A percentile compares a stretch with the other conserved stretches of the same genome.
phyloP scores from a whole-genome alignment of 1,284 basidiomycete genomes.

The Gymnopus androsaceus region DNA sequence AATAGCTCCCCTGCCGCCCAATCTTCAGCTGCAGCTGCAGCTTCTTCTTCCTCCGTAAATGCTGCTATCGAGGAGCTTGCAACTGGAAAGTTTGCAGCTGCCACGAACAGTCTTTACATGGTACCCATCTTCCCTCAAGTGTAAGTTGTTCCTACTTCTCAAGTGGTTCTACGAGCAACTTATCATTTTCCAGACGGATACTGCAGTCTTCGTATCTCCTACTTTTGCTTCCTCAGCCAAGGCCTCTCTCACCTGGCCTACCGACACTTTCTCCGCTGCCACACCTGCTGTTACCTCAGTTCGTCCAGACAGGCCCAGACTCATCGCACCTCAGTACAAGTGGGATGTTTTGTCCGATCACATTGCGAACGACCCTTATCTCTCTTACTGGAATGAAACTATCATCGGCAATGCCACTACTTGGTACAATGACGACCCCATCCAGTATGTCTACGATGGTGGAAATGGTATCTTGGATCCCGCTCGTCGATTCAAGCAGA shows the following conservation, averaged over 20 bases:
- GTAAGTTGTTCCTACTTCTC: slow-evolving; percentile 48
- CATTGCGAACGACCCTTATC: slow-evolving; percentile 85
- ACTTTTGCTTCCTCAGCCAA: slow-evolving; percentile 63
- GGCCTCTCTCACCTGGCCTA: slow-evolving; percentile 67
- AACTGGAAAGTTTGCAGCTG: slow-evolving; percentile 70
- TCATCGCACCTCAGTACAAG: slow-evolving; percentile 91
- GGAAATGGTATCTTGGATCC: slow-evolving; percentile 92
- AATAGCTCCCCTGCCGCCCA: slow-evolving; percentile 16
- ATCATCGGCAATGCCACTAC: slow-evolving; percentile 89
- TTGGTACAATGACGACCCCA: slow-evolving; percentile 64
- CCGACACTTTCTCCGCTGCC: slow-evolving; percentile 70
- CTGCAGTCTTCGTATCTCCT: slow-evolving; percentile 74
- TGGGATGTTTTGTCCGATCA: slow-evolving; percentile 85
- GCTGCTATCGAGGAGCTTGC: slow-evolving; percentile 63
- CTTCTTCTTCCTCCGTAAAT: slow-evolving; percentile 42
- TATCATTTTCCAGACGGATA: slow-evolving; percentile 62
- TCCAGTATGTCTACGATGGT: slow-evolving; percentile 79
- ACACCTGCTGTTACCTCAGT: slow-evolving; percentile 59
- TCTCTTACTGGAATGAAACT: slow-evolving; percentile 86
- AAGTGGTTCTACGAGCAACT: neutral
- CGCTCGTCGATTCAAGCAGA: slow-evolving; percentile 86
- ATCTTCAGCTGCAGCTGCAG: slow-evolving; percentile 26
- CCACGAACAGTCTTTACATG: slow-evolving; percentile 72
- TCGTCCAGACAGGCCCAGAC: slow-evolving; percentile 82
- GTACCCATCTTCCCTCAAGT: slow-evolving; percentile 86